Base-by-base conservation (phyloP, 1,139 yeast species). In the Suhomyces atakaporum region DNA sequence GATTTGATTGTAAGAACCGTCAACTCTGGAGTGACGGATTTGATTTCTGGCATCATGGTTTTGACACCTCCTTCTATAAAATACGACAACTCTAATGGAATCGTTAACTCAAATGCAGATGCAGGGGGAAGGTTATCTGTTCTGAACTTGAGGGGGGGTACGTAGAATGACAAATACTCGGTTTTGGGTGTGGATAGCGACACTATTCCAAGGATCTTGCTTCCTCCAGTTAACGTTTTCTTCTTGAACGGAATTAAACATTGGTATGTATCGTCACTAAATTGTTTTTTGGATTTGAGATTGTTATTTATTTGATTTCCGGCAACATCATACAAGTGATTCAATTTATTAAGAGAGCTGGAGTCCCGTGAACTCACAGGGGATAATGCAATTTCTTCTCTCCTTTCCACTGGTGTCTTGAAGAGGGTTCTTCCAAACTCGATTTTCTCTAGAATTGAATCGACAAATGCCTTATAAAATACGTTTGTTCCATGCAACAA, bases 381-480 rank as follows among this genome's bases (percentile, higher is more conserved):
- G 4, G 52, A 40, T 16, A 51, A 31, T 7, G 44, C 40, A 2
- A 36, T 18, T 22, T 40, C 40, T 11, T 31, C 35, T 12, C 45
- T 27, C 13, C 31, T 24, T 9, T 9, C 24, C 8, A 21, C 34
- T 7, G 46, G 43, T 3, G 42, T 29, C 11, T 30, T 36, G 9
- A 51, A 37, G 18, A 55, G 42, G 3, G 46, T 49, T 11, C 50
- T 42, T 2, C 73, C 73, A 16, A 56, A 49, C 12, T 56, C 62
- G 5, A 70, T 52, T 33, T 66, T 64, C 8, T 49, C 57, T 26
- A 50, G 50, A 1, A 69, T 55, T 3, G 65, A 52, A 34, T 62
- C 62, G 7, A 58, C 53, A 43, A 71, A 66, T 13, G 75, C 76
- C 26, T 55, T 52, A 44, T 62, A 69, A 43, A 58, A 67, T n/a